Conservation (phyloP, 2,329 filamentous ascomycete species). For the Teratosphaeria nubilosa region DNA sequence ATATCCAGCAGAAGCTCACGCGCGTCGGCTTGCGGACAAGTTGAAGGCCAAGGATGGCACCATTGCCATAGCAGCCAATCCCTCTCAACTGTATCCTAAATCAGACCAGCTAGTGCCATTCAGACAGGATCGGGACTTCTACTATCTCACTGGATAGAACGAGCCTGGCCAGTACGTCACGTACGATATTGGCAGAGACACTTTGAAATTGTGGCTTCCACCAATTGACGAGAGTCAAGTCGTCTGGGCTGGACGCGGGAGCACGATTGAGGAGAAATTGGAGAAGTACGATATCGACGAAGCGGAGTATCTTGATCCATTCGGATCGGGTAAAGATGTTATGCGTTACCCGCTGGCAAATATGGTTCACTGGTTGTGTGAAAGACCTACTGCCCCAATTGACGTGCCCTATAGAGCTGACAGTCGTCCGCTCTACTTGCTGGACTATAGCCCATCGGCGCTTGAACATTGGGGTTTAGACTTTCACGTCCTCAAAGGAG, state of each 20-base stretch:
- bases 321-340: background rate
- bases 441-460: background rate
- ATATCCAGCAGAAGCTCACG: conserved; percentile 80
- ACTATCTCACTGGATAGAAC: conserved; percentile 81
- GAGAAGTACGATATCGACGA: conserved; percentile 69
- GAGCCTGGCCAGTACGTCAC: conserved; percentile 70
- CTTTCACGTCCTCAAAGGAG: background rate
- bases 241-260: conserved; percentile 84
- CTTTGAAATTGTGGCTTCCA: conserved; percentile 81
- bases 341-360: background rate
- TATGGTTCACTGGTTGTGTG: background rate
- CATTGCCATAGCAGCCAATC: conserved; percentile 66
- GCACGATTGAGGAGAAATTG: conserved; percentile 65
- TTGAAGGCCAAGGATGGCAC: conserved; percentile 57
- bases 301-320: conserved; percentile 43
- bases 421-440: background rate
- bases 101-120: conserved; percentile 76
- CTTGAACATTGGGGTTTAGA: background rate
- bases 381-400: background rate
- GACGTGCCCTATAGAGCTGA: background rate
- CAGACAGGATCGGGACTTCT: conserved; percentile 73
- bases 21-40: conserved; percentile 65
- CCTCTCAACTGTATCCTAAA: conserved; percentile 40
- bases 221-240: conserved; percentile 79
- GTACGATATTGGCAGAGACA: conserved; percentile 66